Evolutionary conservation across 352 stramenopile genomes (phyloP).

Genomic region (Phytopythium montanum): DNA sequence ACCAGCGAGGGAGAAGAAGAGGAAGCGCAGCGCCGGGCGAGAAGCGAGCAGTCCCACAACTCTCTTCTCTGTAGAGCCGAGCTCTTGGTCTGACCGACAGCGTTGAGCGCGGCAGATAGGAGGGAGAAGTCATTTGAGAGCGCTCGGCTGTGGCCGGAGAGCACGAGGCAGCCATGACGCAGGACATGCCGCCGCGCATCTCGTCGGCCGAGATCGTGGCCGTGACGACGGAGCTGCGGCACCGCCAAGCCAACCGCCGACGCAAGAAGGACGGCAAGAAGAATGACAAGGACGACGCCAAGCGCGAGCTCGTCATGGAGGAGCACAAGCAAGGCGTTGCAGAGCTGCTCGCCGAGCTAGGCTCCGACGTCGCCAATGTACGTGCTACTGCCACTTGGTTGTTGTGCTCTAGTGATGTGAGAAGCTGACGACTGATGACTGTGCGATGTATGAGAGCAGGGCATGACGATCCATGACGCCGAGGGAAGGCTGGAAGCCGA

Average conservation of each 20-base stretch:
- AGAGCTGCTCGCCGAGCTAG: constrained; percentile 63
- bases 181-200: constrained; percentile 35
- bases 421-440: too few species aligned
- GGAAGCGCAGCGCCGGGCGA: too few species aligned
- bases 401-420: neutral
- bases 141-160: neutral
- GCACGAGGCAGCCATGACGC: constrained; percentile 15
- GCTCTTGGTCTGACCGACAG: neutral
- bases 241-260: constrained; percentile 48
- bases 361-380: constrained; percentile 38
- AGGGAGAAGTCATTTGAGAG: neutral
- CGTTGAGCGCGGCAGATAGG: neutral
- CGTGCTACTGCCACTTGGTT: neutral
- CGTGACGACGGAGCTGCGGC: constrained; percentile 74
- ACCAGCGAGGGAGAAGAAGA: neutral
- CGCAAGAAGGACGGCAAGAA: constrained; percentile 55
- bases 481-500: constrained; percentile 53
- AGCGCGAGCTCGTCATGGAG: constrained; percentile 79
- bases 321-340: constrained; percentile 73
- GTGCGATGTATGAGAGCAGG: constrained; percentile 7
- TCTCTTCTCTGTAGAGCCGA: neutral
- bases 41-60: neutral
- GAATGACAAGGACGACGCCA: constrained; percentile 50
- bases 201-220: constrained; percentile 84
- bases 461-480: constrained; percentile 59